Percentiles rank a stretch among this genome's conserved stretches.
Evolutionary conservation across 306 rosid species (phyloP).

Genomic region (Morella rubra): DNA sequence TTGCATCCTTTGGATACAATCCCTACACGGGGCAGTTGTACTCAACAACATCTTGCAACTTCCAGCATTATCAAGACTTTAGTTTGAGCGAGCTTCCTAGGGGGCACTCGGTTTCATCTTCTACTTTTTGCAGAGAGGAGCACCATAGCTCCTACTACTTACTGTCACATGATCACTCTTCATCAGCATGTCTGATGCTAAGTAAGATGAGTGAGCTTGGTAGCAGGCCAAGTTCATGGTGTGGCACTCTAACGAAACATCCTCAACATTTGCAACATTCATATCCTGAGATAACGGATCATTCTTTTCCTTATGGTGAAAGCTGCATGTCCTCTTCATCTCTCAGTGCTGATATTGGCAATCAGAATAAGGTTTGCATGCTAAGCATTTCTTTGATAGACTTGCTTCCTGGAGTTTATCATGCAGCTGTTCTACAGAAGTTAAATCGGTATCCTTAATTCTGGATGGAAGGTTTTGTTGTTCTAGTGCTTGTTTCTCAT

Average conservation of each 20-base stretch:
- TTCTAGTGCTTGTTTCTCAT: background rate
- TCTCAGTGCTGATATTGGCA: constrained; percentile 24
- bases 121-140: constrained; percentile 43
- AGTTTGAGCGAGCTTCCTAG: constrained; percentile 20
- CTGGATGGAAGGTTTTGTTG: background rate
- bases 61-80: constrained; percentile 32
- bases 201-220: constrained; percentile 39
- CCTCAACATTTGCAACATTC: constrained; percentile 34
- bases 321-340: constrained; percentile 28
- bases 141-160: constrained; percentile 39
- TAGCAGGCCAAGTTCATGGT: constrained; percentile 32
- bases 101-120: constrained; percentile 26
- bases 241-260: constrained; percentile 21
- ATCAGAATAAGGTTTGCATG: constrained; percentile 29
- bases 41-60: constrained; percentile 38
- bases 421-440: background rate
- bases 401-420: background rate
- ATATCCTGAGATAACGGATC: constrained; percentile 36
- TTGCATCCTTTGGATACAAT: constrained; percentile 20
- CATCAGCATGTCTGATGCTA: constrained; percentile 36
- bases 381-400: background rate
- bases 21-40: constrained; percentile 24
- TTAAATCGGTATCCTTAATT: background rate
- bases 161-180: constrained; percentile 36
- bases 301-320: constrained; percentile 25